Evolutionary conservation across 31 red algal species (phyloP).

Genomic region (Asparagopsis taxiformis): DNA sequence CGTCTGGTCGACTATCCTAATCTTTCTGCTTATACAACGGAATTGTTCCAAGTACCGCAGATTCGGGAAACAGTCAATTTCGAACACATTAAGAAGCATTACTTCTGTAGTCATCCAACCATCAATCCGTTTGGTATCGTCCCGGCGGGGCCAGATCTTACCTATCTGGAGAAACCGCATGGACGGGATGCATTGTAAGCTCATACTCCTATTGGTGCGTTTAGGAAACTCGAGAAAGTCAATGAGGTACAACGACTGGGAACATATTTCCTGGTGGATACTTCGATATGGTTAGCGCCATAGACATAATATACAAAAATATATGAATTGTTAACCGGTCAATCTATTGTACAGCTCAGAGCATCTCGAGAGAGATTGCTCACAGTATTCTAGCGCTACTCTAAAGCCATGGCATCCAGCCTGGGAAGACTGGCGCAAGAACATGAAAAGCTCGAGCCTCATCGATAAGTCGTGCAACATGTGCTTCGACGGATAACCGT

Average conservation of each 20-base stretch:
- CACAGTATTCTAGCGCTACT: too few relatives aligned
- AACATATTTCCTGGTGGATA: too few relatives aligned
- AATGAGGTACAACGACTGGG: too few relatives aligned
- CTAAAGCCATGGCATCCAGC: conserved; percentile 84
- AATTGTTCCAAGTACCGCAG: conserved; percentile 73
- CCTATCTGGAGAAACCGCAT: conserved; percentile 64
- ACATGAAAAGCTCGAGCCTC: conserved; percentile 87
- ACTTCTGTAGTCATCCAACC: conserved; percentile 80
- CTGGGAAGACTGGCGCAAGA: conserved; percentile 78
- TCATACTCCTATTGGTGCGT: too few relatives aligned
- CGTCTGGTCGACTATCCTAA: conserved; percentile 68
- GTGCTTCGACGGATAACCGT: conserved; percentile 82
- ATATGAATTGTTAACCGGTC: too few relatives aligned
- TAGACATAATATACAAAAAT: too few relatives aligned
- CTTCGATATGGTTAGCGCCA: too few relatives aligned
- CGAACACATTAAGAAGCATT: conserved; percentile 95
- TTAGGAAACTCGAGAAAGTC: too few relatives aligned
- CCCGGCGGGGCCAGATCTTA: conserved; percentile 77
- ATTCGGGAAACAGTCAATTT: conserved; percentile 66
- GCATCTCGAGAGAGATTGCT: too few relatives aligned
- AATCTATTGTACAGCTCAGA: too few relatives aligned
- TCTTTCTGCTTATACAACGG: conserved; percentile 61
- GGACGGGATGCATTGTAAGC: conserved; percentile 55
- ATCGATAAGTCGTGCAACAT: conserved; percentile 89
- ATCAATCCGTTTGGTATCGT: conserved; percentile 89